These are phyloP conservation scores for Paracoccidioides brasiliensis DNA, from an alignment of 2,329 filamentous ascomycete species.

Conservation along the genomic window DNA sequence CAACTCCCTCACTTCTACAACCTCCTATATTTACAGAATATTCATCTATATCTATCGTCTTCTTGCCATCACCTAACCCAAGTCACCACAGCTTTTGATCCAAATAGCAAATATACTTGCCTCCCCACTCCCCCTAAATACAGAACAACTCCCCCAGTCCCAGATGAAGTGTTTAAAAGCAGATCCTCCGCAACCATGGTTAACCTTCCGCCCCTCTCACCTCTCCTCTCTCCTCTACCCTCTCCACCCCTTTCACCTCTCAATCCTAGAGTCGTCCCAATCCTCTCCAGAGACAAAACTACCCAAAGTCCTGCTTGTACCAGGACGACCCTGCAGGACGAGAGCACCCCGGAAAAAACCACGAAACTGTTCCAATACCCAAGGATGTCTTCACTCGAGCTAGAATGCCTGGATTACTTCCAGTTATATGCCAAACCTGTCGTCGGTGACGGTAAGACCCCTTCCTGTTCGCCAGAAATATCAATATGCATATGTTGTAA, in stretches of 20 bases:
- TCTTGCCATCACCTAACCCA: no score
- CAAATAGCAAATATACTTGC: background rate
- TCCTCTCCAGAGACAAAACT: constrained; percentile 20
- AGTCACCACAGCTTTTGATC: no score
- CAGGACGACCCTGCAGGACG: constrained; percentile 6
- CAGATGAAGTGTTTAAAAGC: constrained; percentile 21
- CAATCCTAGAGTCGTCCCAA: constrained; percentile 31
- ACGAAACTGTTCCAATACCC: no score
- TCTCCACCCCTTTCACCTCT: no score
- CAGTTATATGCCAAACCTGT: constrained; percentile 48
- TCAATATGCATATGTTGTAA: background rate
- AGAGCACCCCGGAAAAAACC: constrained; percentile 8
- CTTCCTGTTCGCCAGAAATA: constrained; percentile 9
- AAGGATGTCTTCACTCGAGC: constrained; percentile 16
- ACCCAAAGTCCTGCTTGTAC: constrained; percentile 13
- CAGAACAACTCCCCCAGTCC: background rate
- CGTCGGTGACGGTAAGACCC: constrained; percentile 47
- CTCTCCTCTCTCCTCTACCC: no score
- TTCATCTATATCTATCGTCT: no score
- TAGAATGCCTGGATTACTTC: constrained; percentile 37
- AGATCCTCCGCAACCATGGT: constrained; percentile 25
- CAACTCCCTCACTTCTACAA: no score
- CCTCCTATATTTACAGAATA: no score
- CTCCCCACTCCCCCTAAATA: constrained; percentile 2
- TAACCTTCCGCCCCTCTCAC: constrained; percentile 18